A percentile compares a stretch with the other conserved stretches of the same genome.
phyloP scores from a whole-genome alignment of 345 rosid species.

The Combretum micranthum region DNA sequence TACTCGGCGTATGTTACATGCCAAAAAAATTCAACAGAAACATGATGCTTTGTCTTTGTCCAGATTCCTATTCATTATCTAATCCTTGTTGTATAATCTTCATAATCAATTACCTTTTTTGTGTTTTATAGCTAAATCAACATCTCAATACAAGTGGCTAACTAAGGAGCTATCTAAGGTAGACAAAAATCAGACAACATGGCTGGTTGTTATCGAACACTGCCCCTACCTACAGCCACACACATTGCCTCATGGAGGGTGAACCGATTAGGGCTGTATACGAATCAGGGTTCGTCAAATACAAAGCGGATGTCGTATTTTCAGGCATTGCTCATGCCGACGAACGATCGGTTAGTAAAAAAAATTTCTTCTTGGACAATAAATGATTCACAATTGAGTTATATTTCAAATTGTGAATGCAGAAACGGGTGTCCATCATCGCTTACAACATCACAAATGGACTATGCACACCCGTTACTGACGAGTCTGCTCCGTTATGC shows the following conservation, averaged over 20 bases:
- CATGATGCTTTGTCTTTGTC: no score
- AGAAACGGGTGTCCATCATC: conserved; percentile 80
- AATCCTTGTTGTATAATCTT: no score
- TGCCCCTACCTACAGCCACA: conserved; percentile 81
- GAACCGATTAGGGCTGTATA: conserved; percentile 43
- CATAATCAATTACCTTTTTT: conserved; percentile 10
- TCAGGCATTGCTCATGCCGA: conserved; percentile 49
- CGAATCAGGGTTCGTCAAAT: conserved; percentile 37
- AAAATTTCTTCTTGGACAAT: neutral
- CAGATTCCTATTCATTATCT: no score
- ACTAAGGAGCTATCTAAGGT: conserved; percentile 64
- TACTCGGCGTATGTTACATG: conserved; percentile 51
- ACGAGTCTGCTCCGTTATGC: conserved; percentile 74
- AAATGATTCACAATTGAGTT: neutral
- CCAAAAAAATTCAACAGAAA: no score
- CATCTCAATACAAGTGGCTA: conserved; percentile 77
- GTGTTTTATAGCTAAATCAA: conserved; percentile 47
- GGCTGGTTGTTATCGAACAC: conserved; percentile 79
- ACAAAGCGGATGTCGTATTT: conserved; percentile 41
- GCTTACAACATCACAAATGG: conserved; percentile 64
- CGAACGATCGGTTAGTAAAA: conserved; percentile 31
- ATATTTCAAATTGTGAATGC: neutral
- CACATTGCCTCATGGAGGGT: conserved; percentile 64
- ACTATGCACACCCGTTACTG: conserved; percentile 44
- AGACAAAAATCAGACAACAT: conserved; percentile 72